Evolutionary conservation across 805 yeast species (phyloP), one percentile per base, ranked within the genome.

Genomic region (Cyberlindnera meyerae): DNA sequence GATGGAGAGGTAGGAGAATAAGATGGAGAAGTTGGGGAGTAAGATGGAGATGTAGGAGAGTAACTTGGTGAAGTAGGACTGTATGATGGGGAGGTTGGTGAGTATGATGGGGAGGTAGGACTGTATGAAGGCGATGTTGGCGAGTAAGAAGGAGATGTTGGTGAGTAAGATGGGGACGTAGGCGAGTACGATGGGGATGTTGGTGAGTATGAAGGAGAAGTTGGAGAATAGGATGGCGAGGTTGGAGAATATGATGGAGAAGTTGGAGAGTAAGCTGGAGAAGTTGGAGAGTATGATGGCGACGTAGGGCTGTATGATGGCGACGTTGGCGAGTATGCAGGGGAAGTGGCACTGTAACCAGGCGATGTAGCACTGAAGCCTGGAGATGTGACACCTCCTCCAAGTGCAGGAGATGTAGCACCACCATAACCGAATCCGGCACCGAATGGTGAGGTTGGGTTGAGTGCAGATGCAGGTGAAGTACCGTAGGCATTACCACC

Each of bases 131-230:
- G 89, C 2, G 81, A 73, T 3, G 84, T 77, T 34, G 86, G 87
- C 0, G 76, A 66, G 60, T 81, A 82, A 12, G 68, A 52, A 49
- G 94, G 93, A 0, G 87, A 77, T 0, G 89, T 81, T 36, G 93
- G 93, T 0, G 76, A 67, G 53, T 81, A 82, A 7, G 63, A 53
- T 45, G 97, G 97, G 0, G 93, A 80, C 0, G 95, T 85, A 46
- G 95, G 94, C 1, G 82, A 71, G 54, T 85, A 85, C 1, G 65
- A 47, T 83, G 95, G 94, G 1, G 87, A 77, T 0, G 93, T 77
- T 44, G 89, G 88, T 5, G 82, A 71, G 47, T 82, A 79, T 1
- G 65, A 47, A 54, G 88, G 79, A 0, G 89, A 79, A 0, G 87
- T 79, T 32, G 95, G 95, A 1, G 81, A 71, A 60, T 86, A 86